Evolutionary conservation across 192 early-diverging fungal genomes (phyloP).

Genomic region (Podila verticillata): DNA sequence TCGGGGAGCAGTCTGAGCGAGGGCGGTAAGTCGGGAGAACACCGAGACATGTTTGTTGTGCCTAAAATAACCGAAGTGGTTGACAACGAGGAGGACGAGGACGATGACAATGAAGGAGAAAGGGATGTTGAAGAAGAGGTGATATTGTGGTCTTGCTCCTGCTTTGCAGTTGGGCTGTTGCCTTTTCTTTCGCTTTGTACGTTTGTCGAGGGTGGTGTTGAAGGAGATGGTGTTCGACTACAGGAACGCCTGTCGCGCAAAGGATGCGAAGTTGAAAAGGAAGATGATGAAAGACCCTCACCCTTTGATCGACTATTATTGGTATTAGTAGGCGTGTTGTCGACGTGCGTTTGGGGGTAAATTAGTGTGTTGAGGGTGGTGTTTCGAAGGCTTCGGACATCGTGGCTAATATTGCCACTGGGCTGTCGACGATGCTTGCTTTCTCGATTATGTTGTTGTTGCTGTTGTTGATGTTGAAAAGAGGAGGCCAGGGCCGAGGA

Average conservation of each 20-base stretch:
- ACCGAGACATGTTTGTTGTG: background rate
- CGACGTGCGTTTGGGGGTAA: background rate
- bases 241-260: too few relatives aligned
- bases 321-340: constrained; percentile 2
- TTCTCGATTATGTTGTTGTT: constrained; percentile 18
- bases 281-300: background rate
- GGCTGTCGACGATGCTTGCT: constrained; percentile 2
- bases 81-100: background rate
- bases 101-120: constrained; percentile 9
- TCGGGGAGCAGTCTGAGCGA: background rate
- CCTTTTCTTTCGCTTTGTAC: too few relatives aligned
- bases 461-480: constrained; percentile 26
- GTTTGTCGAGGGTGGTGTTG: too few relatives aligned
- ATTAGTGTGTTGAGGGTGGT: constrained; percentile 3
- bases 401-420: constrained; percentile 3
- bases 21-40: constrained; percentile 1
- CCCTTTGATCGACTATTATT: background rate
- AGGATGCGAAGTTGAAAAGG: too few relatives aligned
- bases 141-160: too few relatives aligned
- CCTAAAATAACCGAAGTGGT: background rate
- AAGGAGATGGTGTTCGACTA: too few relatives aligned
- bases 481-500: constrained; percentile 37
- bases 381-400: background rate
- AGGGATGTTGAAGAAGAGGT: background rate
- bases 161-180: too few relatives aligned